These are phyloP conservation scores for Aurantiochytrium sp. DNA, from an alignment of 108 stramenopile species.

Conservation along the genomic window DNA sequence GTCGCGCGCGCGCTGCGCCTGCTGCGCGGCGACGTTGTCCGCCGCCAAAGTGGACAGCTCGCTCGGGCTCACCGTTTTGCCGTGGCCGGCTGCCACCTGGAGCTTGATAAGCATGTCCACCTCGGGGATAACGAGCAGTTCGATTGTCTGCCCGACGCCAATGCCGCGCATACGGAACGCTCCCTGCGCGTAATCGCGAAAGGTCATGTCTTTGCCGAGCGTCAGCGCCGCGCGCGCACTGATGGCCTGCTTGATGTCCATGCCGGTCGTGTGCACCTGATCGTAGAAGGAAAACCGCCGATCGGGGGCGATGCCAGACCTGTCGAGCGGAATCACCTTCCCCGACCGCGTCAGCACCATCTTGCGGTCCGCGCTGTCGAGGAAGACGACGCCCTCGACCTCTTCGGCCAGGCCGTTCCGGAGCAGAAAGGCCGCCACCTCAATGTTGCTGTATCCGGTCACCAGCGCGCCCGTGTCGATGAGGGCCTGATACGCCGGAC, in stretches of 20 bases:
- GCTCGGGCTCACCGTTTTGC: background rate
- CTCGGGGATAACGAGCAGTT: constrained; percentile 50
- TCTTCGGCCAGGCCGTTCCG: background rate
- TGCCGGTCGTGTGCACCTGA: constrained; percentile 46
- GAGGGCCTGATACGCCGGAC: constrained; percentile 26
- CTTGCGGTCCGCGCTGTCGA: constrained; percentile 35
- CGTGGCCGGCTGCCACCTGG: background rate
- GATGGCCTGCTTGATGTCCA: constrained; percentile 62
- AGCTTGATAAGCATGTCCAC: constrained; percentile 40
- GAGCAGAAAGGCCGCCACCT: constrained; percentile 11
- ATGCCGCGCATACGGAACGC: constrained; percentile 65
- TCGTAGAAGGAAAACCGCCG: constrained; percentile 40
- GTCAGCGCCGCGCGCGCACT: constrained; percentile 48
- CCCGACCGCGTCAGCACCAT: constrained; percentile 21
- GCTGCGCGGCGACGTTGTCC: background rate
- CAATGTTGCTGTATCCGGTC: constrained; percentile 27
- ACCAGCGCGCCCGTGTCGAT: constrained; percentile 41
- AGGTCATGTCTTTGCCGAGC: constrained; percentile 63
- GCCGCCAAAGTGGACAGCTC: background rate
- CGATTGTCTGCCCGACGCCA: constrained; percentile 54
- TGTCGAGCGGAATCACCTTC: background rate
- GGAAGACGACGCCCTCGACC: constrained; percentile 25
- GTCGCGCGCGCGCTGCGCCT: background rate
- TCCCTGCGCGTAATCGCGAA: constrained; percentile 65
- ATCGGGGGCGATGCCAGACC: background rate